Conservation (phyloP, 257 asterid species). For the Schizonepeta tenuifolia region DNA sequence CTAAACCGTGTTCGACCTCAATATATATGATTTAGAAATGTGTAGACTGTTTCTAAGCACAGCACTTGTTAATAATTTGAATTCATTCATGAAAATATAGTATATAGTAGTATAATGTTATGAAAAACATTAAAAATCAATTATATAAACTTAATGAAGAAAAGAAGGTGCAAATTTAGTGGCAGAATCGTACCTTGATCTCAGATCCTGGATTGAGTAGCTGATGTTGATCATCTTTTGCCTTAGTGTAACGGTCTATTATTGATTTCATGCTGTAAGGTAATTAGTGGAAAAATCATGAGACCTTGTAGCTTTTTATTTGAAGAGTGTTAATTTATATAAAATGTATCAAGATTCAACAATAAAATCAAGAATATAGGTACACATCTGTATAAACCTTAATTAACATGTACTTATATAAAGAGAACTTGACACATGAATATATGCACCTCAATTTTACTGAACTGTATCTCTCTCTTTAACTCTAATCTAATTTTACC, state of each 20-base stretch:
- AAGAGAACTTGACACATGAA: no score
- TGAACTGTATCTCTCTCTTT: no score
- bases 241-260: conserved; percentile 62
- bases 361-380: neutral
- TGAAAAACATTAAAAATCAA: neutral
- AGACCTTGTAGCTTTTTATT: neutral
- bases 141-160: neutral
- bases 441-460: no score
- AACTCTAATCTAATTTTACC: no score
- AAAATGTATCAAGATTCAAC: neutral
- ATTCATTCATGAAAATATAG: neutral
- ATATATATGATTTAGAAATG: no score
- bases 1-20: neutral
- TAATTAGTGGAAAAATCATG: neutral
- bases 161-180: neutral
- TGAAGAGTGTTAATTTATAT: neutral
- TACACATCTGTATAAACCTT: neutral
- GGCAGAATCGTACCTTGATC: conserved; percentile 56
- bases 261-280: conserved; percentile 67
- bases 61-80: neutral
- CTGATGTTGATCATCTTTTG: conserved; percentile 61
- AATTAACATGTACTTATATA: no score
- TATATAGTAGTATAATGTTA: no score
- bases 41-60: no score
- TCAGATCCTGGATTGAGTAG: conserved; percentile 66